Base-by-base conservation (phyloP, 1,284 basidiomycete genomes). In the Agaricales sp. region DNA sequence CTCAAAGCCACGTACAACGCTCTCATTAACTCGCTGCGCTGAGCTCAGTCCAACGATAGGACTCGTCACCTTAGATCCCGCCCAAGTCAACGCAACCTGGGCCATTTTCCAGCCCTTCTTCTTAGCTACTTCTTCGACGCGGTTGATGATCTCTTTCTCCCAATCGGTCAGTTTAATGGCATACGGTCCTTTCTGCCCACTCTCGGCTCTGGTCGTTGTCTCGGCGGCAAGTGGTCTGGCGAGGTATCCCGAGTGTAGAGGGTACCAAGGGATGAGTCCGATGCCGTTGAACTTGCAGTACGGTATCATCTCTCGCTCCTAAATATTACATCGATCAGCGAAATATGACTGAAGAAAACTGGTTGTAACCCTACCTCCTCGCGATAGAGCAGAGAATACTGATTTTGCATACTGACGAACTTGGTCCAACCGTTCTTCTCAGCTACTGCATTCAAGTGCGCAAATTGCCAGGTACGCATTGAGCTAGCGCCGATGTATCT, bases 241-340 rank as follows among this genome's bases (percentile, higher is more conserved):
- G 11, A 74, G 67, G 37, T 55, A 35, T 6, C 74, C 74, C 2
- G 51, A 53, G 2, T 59, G 53, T 6, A 76, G 64, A 1, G 70
- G 69, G 0, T 62, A 58, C 63, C 64, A 74, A 1, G 68, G 63
- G 11, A 75, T 67, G 35, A 75, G 54, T 0, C 72, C 69, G 44
- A 74, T 73, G 19, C 72, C 74, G 13, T 71, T 61, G 51, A 62
- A 66, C 3, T 68, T 63, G 59, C 71, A 74, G 58, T 71, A 77
- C 1, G 63, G 61, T 14, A 70, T 56, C 68, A 75, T 71, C 52
- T 75, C 73, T 0, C 63, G 58, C 51, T 78, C 75, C 70, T 73
- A 48, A 14, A 1, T 22, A 19, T 16, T 18, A 20, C 3, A 14
- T 14, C 22, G 14, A 26, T 20, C 23, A 12, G 4, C 19, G 12